phyloP scores from a whole-genome alignment of 2,329 filamentous ascomycete species.

The Diplodia corticola region DNA sequence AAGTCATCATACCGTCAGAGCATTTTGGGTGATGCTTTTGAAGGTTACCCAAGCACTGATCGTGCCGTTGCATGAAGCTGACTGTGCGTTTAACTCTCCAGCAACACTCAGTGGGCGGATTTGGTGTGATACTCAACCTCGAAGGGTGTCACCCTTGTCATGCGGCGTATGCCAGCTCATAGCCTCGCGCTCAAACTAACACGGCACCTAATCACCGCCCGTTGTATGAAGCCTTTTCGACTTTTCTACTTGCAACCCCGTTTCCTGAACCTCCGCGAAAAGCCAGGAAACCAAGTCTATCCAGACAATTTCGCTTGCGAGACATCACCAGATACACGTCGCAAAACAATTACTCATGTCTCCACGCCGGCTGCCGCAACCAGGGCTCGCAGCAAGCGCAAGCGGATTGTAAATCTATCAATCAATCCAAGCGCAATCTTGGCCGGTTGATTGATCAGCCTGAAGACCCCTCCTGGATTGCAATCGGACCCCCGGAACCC shows the following conservation, averaged over 20 bases:
- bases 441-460: no score
- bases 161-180: not conserved
- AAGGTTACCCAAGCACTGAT: not conserved
- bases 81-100: not conserved
- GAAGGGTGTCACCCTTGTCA: conserved; percentile 6
- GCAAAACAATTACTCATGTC: not conserved
- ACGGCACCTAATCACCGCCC: not conserved
- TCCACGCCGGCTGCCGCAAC: not conserved
- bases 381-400: no score
- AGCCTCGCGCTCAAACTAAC: not conserved
- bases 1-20: no score
- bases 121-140: not conserved
- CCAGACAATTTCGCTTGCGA: not conserved
- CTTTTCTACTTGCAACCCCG: not conserved
- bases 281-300: not conserved
- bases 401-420: no score
- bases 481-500: no score
- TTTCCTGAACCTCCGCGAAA: not conserved
- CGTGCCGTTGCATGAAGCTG: not conserved
- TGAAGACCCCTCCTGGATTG: no score
- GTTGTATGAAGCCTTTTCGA: not conserved
- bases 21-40: not conserved
- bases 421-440: not conserved
- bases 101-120: not conserved
- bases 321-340: not conserved